These are phyloP conservation scores for Syzygium oleosum DNA, from an alignment of 345 rosid genomes.

Conservation along the genomic window DNA sequence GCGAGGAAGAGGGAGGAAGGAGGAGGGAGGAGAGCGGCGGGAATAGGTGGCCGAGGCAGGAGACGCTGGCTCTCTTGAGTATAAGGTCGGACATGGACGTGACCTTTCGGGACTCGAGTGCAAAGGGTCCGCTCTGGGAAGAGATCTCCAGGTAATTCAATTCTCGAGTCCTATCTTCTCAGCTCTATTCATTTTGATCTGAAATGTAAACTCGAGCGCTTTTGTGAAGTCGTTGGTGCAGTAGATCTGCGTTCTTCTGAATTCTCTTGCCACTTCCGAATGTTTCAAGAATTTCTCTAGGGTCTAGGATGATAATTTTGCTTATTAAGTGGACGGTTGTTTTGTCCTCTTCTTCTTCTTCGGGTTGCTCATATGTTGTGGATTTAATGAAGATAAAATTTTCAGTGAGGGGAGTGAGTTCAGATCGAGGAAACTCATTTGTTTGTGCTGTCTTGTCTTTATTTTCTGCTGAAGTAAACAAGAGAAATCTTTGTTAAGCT, in stretches of 20 bases:
- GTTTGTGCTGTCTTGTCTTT: neutral
- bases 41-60: slow-evolving; percentile 82
- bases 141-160: slow-evolving; percentile 67
- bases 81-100: slow-evolving; percentile 85
- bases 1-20: neutral
- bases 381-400: neutral
- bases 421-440: neutral
- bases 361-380: neutral
- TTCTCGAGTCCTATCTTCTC: neutral
- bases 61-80: slow-evolving; percentile 65
- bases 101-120: slow-evolving; percentile 57
- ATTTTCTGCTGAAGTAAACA: neutral
- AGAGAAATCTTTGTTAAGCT: neutral
- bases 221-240: neutral
- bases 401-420: neutral
- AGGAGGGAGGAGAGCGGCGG: slow-evolving; percentile 15
- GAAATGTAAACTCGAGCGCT: neutral
- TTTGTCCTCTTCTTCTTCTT: neutral
- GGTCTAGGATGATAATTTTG: neutral
- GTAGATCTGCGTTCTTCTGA: neutral
- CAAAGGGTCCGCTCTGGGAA: slow-evolving; percentile 86
- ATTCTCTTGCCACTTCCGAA: neutral
- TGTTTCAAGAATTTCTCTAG: neutral
- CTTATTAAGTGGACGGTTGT: neutral
- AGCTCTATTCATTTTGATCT: neutral